Evolutionary conservation across 2,329 filamentous ascomycete species (phyloP).

Genomic region (Tolypocladium paradoxum): DNA sequence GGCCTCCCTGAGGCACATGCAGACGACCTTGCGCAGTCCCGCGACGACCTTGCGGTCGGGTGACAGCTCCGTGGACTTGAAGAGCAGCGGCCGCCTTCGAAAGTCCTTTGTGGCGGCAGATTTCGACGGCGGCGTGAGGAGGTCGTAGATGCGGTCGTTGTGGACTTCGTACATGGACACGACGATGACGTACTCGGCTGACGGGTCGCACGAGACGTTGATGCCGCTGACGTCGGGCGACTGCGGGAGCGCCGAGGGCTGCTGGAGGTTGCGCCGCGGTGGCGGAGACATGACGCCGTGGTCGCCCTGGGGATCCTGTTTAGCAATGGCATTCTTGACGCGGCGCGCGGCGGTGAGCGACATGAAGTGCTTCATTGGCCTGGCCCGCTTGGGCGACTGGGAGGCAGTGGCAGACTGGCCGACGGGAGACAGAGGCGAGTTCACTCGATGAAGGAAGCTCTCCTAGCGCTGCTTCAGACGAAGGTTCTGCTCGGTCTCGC

Average conservation of each 20-base stretch:
- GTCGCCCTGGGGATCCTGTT: conserved; percentile 38
- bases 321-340: conserved; percentile 34
- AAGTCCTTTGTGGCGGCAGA: conserved; percentile 55
- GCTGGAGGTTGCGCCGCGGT: conserved; percentile 52
- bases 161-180: conserved; percentile 99
- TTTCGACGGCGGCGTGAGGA: conserved; percentile 57
- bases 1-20: conserved; percentile 70
- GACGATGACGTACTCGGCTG: conserved; percentile 74
- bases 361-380: conserved; percentile 23
- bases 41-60: conserved; percentile 91
- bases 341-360: conserved; percentile 33
- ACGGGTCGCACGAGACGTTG: conserved; percentile 44
- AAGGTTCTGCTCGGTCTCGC: conserved; percentile 12
- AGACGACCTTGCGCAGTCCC: conserved; percentile 82
- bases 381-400: conserved; percentile 19
- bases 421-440: background rate
- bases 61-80: conserved; percentile 83
- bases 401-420: background rate
- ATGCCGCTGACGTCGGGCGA: conserved; percentile 65
- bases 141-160: conserved; percentile 94
- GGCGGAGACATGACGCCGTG: conserved; percentile 35
- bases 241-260: conserved; percentile 61
- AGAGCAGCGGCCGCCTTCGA: conserved; percentile 70
- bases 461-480: conserved; percentile 19
- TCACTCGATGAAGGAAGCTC: conserved; percentile 10